Percentiles rank a stretch among this genome's conserved stretches.
Conservation (phyloP, 2,329 filamentous ascomycete genomes). For the Teratosphaeria nubilosa region DNA sequence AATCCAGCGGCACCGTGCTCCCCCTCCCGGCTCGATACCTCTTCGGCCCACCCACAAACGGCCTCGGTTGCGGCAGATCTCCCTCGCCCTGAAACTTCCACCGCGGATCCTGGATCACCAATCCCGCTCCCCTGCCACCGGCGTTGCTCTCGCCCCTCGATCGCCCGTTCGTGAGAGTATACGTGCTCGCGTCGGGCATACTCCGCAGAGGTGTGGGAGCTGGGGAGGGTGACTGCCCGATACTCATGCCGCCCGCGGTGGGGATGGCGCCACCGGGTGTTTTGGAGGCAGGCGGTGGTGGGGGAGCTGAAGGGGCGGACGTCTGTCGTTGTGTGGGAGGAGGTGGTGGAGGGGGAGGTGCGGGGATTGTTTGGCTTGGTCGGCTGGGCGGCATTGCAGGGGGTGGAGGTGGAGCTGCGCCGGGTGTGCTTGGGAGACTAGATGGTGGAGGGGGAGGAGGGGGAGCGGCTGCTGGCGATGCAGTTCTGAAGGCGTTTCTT, state of each 20-base stretch:
- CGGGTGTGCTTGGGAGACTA: conserved; percentile 23
- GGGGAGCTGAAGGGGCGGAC: conserved; percentile 4
- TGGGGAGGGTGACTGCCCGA: conserved; percentile 7
- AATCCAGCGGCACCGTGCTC: conserved; percentile 84
- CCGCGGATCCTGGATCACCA: conserved; percentile 63
- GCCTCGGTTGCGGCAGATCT: conserved; percentile 72
- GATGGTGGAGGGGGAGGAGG: conserved; percentile 33
- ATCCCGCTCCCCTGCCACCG: conserved; percentile 1
- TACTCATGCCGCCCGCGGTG: conserved; percentile 16
- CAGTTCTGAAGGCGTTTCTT: conserved; percentile 44
- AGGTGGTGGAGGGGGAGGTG: conserved; percentile 24
- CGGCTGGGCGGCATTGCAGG: conserved; percentile 28
- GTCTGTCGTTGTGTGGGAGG: conserved; percentile 5
- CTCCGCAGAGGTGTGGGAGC: not conserved
- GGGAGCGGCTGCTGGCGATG: conserved; percentile 24
- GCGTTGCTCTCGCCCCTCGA: conserved; percentile 10
- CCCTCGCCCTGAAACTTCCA: conserved; percentile 83
- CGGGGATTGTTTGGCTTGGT: conserved; percentile 19
- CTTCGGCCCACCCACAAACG: conserved; percentile 63
- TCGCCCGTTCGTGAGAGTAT: conserved; percentile 29
- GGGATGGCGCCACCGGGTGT: conserved; percentile 14
- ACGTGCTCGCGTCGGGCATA: conserved; percentile 4
- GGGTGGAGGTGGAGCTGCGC: conserved; percentile 28
- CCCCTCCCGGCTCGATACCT: conserved; percentile 84
- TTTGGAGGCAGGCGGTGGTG: conserved; percentile 5